Evolutionary conservation across 306 rosid genomes (phyloP).

Genomic region (Quercus aquifolioides): DNA sequence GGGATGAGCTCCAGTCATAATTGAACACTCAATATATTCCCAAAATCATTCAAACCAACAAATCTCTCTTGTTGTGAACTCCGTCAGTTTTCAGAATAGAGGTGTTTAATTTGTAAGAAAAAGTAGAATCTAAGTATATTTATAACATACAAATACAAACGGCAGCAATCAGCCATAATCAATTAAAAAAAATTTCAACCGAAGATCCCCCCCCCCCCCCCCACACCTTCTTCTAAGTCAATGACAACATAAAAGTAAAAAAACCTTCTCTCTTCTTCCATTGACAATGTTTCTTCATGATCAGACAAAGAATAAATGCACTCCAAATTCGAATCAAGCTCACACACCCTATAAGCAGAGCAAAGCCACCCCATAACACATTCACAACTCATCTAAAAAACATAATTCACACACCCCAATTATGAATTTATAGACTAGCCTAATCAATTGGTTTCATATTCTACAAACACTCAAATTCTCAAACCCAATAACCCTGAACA

Average conservation of each 20-base stretch:
- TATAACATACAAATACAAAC: not conserved
- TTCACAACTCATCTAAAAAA: not conserved
- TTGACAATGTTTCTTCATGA: not conserved
- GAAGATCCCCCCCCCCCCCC: not conserved
- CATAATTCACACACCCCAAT: not conserved
- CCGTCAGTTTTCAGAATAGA: not conserved
- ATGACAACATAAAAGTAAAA: not conserved
- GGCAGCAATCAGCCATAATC: too few relatives aligned
- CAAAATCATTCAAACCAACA: not conserved
- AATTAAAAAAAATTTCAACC: not conserved
- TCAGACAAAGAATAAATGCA: not conserved
- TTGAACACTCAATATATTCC: too few relatives aligned
- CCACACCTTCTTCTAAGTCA: not conserved
- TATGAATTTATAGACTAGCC: not conserved
- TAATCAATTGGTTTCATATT: not conserved
- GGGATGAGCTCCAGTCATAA: too few relatives aligned
- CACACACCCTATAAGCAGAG: not conserved
- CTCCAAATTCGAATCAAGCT: not conserved
- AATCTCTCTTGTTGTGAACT: not conserved
- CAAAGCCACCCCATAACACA: not conserved
- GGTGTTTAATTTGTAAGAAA: not conserved
- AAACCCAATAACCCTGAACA: not conserved
- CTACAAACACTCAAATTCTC: not conserved
- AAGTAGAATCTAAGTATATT: not conserved
- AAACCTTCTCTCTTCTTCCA: not conserved